These are phyloP conservation scores for Medicago arabica DNA, from an alignment of 306 rosid genomes.

Conservation along the genomic window DNA sequence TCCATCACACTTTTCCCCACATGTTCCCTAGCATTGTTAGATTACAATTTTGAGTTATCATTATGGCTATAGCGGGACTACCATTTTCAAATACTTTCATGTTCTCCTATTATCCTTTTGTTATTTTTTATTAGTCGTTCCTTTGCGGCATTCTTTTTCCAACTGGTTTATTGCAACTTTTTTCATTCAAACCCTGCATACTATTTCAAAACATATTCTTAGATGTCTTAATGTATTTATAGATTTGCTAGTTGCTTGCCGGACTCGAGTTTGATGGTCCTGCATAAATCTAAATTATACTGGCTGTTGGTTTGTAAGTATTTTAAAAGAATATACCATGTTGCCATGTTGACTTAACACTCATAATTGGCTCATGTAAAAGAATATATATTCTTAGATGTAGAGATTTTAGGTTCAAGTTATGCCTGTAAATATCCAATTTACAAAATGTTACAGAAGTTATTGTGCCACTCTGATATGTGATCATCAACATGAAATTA, in stretches of 20 bases:
- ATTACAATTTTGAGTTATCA: conserved; percentile 19
- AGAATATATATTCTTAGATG: too few relatives aligned
- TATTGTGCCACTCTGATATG: neutral
- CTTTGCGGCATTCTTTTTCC: conserved; percentile 6
- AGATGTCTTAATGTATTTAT: conserved; percentile 16
- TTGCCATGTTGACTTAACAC: too few relatives aligned
- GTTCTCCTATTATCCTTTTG: conserved; percentile 13
- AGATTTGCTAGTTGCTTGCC: conserved; percentile 1
- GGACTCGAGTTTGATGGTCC: neutral
- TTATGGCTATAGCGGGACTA: conserved; percentile 19
- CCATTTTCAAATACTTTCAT: conserved; percentile 15
- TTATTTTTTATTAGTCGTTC: conserved; percentile 4
- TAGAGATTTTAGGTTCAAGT: neutral
- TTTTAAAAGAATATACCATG: neutral
- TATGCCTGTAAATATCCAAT: neutral
- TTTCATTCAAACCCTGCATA: conserved; percentile 10
- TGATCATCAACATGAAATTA: conserved; percentile 26
- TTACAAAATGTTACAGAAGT: neutral
- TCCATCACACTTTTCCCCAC: conserved; percentile 11
- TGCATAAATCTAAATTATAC: conserved; percentile 4
- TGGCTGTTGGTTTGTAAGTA: conserved; percentile 15
- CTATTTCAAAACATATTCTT: conserved; percentile 17
- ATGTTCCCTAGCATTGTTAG: neutral
- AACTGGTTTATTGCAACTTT: conserved; percentile 20
- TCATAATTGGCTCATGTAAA: neutral